Evolutionary conservation across 306 rosid species (phyloP).

Genomic region (Sicyos edulis): DNA sequence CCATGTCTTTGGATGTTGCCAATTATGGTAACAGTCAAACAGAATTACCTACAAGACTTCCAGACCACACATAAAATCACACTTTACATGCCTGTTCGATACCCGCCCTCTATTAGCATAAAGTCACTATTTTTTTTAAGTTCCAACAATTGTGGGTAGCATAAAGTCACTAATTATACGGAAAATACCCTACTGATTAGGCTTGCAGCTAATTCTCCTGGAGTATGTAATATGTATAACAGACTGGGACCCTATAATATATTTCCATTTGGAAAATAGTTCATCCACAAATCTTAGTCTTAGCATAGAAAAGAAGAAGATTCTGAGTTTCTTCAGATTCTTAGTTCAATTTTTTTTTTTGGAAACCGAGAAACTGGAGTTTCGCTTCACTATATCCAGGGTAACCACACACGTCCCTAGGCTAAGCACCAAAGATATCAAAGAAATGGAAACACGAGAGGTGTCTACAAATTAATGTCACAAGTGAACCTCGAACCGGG

Average conservation of each 20-base stretch:
- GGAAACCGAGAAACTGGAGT: too few relatives aligned
- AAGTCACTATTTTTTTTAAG: background rate
- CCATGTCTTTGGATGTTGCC: background rate
- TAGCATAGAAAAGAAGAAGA: background rate
- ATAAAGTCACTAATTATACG: background rate
- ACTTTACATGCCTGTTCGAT: background rate
- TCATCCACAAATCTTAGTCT: background rate
- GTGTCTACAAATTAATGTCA: too few relatives aligned
- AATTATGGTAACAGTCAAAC: background rate
- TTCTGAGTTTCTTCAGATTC: slow-evolving; percentile 1
- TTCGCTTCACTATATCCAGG: too few relatives aligned
- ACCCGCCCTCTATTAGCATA: background rate
- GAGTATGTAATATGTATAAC: background rate
- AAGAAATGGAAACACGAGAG: too few relatives aligned
- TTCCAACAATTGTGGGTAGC: too few relatives aligned
- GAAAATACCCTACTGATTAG: too few relatives aligned
- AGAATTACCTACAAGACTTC: background rate
- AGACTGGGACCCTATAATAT: background rate
- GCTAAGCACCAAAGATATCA: too few relatives aligned
- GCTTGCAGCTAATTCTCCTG: background rate
- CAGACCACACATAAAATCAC: background rate
- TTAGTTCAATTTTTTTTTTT: background rate
- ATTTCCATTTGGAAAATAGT: slow-evolving; percentile 6
- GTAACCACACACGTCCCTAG: too few relatives aligned
- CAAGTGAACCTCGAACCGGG: too few relatives aligned